Evolutionary conservation across 306 rosid species (phyloP), one percentile per base, ranked within the genome.

Genomic region (Quercus dentata): DNA sequence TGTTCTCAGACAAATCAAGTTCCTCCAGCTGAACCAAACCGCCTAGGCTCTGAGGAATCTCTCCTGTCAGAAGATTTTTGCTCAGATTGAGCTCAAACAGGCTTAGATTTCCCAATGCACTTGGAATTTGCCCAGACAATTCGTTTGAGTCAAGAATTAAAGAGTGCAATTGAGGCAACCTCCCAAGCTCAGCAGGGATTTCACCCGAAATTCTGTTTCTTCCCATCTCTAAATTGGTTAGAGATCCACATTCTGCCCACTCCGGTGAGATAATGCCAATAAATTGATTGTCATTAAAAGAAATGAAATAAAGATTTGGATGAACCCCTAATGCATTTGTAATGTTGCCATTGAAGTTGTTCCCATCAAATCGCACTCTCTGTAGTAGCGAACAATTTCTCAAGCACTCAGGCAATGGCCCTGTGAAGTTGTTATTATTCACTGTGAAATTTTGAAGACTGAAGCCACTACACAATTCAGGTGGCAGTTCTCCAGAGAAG

Each of bases 401-500:
- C 76, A 92, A 82, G 79, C 94, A 90, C 54, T 75, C 78, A 0
- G 94, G 97, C 77, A 92, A 57, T 38, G 89, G 75, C 49, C 97
- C 94, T 1, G 84, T 83, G 78, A 92, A 82, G 78, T 78, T 85
- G 85, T 92, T 90, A 67, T 55, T 79, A 41, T 79, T 83, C 69
- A 77, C 84, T 2, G 87, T 54, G 30, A 92, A 52, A n/a, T 0
- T 0, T 17, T 5, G 6, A 71, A 90, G 79, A 1, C n/a, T 17
- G 38, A 73, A 56, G 30, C 87, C 84, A 10, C 74, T 81, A 19
- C 97, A 92, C 63, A 92, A 49, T 23, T 82, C 83, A 52, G 87
- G 69, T 19, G 97, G 97, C 75, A 92, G 77, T 73, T 87, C 87
- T 83, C 97, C 96, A 2, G 91, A 78, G 81, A 92, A 90, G 64